These are phyloP conservation scores for Phytophthora meadii DNA, from an alignment of 352 stramenopile genomes.

Conservation along the genomic window DNA sequence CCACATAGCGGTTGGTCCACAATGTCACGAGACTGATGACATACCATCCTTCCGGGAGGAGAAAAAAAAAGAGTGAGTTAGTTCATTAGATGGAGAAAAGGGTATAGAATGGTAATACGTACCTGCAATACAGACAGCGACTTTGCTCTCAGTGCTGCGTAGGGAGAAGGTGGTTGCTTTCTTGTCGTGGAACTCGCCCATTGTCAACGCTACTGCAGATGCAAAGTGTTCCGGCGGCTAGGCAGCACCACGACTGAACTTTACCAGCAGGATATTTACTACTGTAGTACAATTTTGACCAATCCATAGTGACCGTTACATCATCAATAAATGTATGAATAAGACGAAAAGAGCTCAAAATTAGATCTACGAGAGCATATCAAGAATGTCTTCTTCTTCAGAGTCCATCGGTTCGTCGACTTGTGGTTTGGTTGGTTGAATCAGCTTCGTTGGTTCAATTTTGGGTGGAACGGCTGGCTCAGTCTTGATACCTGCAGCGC, in stretches of 20 bases:
- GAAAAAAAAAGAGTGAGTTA: too few species aligned
- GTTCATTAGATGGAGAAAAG: too few species aligned
- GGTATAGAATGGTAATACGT: conserved; percentile 12
- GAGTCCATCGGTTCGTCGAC: conserved; percentile 39
- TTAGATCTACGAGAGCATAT: conserved; percentile 44
- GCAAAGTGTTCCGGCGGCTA: conserved; percentile 11
- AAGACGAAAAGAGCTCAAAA: too few species aligned
- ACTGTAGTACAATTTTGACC: conserved; percentile 12
- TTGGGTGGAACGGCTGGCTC: conserved; percentile 3
- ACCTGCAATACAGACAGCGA: conserved; percentile 69
- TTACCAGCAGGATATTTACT: conserved; percentile 10
- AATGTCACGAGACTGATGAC: conserved; percentile 80
- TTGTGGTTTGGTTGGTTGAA: conserved; percentile 1
- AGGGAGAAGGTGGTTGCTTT: conserved; percentile 28
- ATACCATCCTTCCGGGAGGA: conserved; percentile 66
- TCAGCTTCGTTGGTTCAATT: conserved; percentile 2
- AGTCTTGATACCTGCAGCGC: background rate
- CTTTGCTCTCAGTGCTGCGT: conserved; percentile 57
- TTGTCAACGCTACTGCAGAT: conserved; percentile 9
- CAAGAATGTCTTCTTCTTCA: conserved; percentile 66
- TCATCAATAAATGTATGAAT: too few species aligned
- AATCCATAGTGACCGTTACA: conserved; percentile 8
- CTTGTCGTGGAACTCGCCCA: conserved; percentile 39
- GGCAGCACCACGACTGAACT: conserved; percentile 28
- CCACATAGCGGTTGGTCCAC: conserved; percentile 87